Evolutionary conservation across 1,284 basidiomycete species (phyloP).

Genomic region (Athelia sp.): DNA sequence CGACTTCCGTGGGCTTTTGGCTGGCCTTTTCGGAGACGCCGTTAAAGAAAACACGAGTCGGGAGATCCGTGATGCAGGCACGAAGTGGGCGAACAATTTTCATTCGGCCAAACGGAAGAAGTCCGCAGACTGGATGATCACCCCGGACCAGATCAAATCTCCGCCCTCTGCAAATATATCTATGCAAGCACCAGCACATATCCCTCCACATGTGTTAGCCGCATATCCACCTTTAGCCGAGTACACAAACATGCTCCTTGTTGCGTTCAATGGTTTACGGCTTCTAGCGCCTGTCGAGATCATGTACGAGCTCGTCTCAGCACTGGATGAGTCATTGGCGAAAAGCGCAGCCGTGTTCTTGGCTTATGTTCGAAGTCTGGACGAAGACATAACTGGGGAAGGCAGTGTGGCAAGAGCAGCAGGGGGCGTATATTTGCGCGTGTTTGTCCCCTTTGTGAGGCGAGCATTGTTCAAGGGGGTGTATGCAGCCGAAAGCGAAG

Average conservation of each 20-base stretch:
- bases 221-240: slow-evolving; percentile 77
- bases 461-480: slow-evolving; percentile 71
- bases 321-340: slow-evolving; percentile 50
- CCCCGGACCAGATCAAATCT: slow-evolving; percentile 20
- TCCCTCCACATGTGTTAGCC: slow-evolving; percentile 65
- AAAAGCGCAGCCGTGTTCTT: slow-evolving; percentile 38
- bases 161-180: slow-evolving; percentile 24
- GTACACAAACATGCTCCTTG: slow-evolving; percentile 71
- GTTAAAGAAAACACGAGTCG: slow-evolving; percentile 39
- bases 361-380: slow-evolving; percentile 33
- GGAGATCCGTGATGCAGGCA: slow-evolving; percentile 31
- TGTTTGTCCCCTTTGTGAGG: slow-evolving; percentile 66
- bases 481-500: slow-evolving; percentile 41
- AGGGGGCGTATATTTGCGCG: slow-evolving; percentile 51
- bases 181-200: slow-evolving; percentile 35
- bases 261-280: slow-evolving; percentile 77
- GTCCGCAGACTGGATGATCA: slow-evolving; percentile 48
- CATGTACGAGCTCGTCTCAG: slow-evolving; percentile 36
- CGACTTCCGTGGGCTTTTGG: slow-evolving; percentile 71
- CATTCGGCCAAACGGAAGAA: slow-evolving; percentile 7
- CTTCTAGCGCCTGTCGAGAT: slow-evolving; percentile 70
- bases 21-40: slow-evolving; percentile 57
- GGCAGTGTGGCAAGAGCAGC: slow-evolving; percentile 32
- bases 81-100: slow-evolving; percentile 23
- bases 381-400: slow-evolving; percentile 16